phyloP scores from a whole-genome alignment of 2,329 filamentous ascomycete genomes.

The Trichoderma sp. region DNA sequence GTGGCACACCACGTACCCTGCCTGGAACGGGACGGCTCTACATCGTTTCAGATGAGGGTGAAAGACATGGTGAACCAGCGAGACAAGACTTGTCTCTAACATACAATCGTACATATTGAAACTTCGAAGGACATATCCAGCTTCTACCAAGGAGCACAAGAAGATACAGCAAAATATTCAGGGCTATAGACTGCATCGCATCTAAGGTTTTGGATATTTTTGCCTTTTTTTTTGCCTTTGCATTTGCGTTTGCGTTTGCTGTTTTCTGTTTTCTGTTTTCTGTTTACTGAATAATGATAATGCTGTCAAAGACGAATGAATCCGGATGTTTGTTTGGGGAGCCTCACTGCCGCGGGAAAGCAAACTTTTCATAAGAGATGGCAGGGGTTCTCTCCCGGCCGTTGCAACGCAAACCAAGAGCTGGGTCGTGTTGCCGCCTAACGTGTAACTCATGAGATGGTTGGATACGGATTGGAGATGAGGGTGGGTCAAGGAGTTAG shows the following conservation, averaged over 20 bases:
- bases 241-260: not conserved
- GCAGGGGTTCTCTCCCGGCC: not conserved
- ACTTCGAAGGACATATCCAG: slow-evolving; percentile 6
- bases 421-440: slow-evolving; percentile 35
- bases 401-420: slow-evolving; percentile 38
- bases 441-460: slow-evolving; percentile 27
- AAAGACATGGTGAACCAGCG: not conserved
- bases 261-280: not conserved
- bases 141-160: not conserved
- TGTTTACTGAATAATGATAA: slow-evolving; percentile 1
- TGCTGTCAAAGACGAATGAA: not conserved
- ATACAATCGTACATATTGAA: slow-evolving; percentile 17
- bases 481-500: not conserved
- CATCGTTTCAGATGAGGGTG: not conserved
- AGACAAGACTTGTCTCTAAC: not conserved
- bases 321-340: slow-evolving; percentile 1
- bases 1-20: slow-evolving; percentile 47
- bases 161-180: not conserved
- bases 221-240: not conserved
- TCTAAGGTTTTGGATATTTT: not conserved
- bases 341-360: not conserved
- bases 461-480: not conserved
- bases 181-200: not conserved
- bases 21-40: slow-evolving; percentile 40
- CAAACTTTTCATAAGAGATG: slow-evolving; percentile 10